These are phyloP conservation scores for Exobasidium cylindrosporum DNA, from an alignment of 1,284 basidiomycete genomes.

Conservation along the genomic window DNA sequence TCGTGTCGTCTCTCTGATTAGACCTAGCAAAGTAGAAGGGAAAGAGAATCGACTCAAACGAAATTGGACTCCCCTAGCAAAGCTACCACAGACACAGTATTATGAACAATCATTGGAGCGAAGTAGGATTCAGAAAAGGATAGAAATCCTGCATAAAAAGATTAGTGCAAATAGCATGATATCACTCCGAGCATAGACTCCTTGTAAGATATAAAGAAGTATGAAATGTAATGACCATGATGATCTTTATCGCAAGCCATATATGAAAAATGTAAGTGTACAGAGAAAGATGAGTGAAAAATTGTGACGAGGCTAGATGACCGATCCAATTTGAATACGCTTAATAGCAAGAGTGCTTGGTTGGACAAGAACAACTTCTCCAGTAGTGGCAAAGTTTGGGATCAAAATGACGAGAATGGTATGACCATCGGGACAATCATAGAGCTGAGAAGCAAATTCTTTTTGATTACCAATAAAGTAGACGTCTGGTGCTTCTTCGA, in stretches of 20 bases:
- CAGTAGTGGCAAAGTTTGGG: slow-evolving; percentile 72
- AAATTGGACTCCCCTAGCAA: neutral
- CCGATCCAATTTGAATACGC: slow-evolving; percentile 44
- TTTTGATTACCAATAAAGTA: slow-evolving; percentile 93
- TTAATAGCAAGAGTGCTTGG: slow-evolving; percentile 62
- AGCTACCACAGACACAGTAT: neutral
- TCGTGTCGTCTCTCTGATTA: neutral
- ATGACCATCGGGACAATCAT: slow-evolving; percentile 54
- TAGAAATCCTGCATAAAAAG: neutral
- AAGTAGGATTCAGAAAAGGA: neutral
- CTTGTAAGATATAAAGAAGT: no score
- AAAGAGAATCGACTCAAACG: neutral
- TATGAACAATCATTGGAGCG: neutral
- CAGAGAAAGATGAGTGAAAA: neutral
- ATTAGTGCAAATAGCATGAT: neutral
- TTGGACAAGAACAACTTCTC: slow-evolving; percentile 66
- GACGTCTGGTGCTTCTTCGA: slow-evolving; percentile 77
- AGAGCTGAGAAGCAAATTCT: slow-evolving; percentile 59
- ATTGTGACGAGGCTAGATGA: neutral
- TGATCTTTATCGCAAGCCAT: no score
- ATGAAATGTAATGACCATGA: no score
- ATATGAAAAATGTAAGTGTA: no score
- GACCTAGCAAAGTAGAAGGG: neutral
- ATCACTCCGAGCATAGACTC: neutral
- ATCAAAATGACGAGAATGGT: slow-evolving; percentile 72